Conservation (phyloP, 2,329 filamentous ascomycete species). For the Aureobasidium leucospermi region DNA sequence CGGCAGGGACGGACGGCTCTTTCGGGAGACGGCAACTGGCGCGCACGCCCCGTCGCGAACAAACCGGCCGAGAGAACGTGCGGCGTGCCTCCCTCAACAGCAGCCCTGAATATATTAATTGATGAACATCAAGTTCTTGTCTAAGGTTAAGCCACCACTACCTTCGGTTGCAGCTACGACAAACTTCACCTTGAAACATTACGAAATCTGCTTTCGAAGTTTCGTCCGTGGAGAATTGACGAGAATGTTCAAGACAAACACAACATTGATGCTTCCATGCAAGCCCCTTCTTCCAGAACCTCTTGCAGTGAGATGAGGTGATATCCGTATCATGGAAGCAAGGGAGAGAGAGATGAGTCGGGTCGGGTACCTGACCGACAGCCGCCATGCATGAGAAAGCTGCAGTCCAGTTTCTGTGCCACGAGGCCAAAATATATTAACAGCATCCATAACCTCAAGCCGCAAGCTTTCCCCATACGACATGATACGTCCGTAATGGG, state of each 20-base stretch:
- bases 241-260: not conserved
- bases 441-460: not conserved
- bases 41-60: not conserved
- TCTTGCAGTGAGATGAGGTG: not conserved
- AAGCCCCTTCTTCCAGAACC: not conserved
- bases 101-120: not conserved
- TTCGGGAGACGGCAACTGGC: not conserved
- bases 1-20: not conserved
- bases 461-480: not conserved
- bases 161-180: no score
- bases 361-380: not conserved
- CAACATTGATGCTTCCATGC: not conserved
- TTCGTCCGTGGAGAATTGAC: no score
- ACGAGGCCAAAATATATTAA: slow-evolving; percentile 1
- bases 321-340: not conserved
- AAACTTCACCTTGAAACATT: not conserved
- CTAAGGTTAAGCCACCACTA: not conserved
- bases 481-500: not conserved
- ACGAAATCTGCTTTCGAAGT: not conserved
- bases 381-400: slow-evolving; percentile 1
- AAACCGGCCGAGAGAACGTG: not conserved
- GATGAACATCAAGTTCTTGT: not conserved
- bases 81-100: not conserved
- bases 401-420: not conserved
- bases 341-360: not conserved